Evolutionary conservation across 768 basidiomycete genomes (phyloP).

Genomic region (Dictyophora rubrovolvata): DNA sequence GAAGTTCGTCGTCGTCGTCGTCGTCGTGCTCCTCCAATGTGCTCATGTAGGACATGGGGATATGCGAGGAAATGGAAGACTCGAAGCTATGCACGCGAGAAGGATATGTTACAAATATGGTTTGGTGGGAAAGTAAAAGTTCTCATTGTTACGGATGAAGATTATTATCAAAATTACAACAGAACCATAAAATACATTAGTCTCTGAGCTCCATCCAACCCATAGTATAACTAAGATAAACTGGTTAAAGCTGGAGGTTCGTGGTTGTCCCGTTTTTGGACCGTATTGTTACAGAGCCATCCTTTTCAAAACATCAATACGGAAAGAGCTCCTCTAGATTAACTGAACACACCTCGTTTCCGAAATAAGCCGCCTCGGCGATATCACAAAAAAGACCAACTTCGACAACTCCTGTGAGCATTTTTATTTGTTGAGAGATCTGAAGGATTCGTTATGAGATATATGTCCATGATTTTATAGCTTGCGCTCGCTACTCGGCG

Average conservation of each 20-base stretch:
- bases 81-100: too few relatives aligned
- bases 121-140: too few relatives aligned
- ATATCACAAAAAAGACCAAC: slow-evolving; percentile 94
- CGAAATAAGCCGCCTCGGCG: slow-evolving; percentile 95
- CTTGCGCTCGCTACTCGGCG: slow-evolving; percentile 13
- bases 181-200: too few relatives aligned
- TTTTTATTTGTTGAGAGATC: slow-evolving; percentile 76
- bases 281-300: slow-evolving; percentile 6
- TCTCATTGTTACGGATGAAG: too few relatives aligned
- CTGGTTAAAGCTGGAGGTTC: background rate
- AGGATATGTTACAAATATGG: too few relatives aligned
- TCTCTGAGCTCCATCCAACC: too few relatives aligned
- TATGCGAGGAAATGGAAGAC: too few relatives aligned
- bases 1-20: background rate
- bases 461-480: background rate
- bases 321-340: background rate
- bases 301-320: background rate
- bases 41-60: too few relatives aligned
- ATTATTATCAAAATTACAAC: too few relatives aligned
- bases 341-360: slow-evolving; percentile 50
- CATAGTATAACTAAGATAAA: too few relatives aligned
- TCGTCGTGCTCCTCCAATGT: background rate
- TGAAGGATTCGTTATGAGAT: slow-evolving; percentile 21
- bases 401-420: slow-evolving; percentile 97
- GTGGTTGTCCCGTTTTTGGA: background rate